Conservation (phyloP, 257 asterid genomes). For the Solanum verrucosum region DNA sequence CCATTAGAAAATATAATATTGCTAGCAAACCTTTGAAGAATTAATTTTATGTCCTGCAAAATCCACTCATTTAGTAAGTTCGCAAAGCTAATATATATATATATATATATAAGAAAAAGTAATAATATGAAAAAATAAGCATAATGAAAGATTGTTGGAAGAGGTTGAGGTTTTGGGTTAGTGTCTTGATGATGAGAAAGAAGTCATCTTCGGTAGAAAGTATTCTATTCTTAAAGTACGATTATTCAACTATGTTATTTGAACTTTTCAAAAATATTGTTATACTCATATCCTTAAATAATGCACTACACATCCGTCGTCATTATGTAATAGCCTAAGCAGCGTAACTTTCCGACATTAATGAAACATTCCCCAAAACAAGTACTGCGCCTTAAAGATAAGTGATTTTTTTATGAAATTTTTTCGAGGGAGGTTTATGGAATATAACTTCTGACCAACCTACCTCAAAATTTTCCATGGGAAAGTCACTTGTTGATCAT, state of each 20-base stretch:
- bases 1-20: slow-evolving; percentile 48
- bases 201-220: neutral
- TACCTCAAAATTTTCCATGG: neutral
- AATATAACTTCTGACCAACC: neutral
- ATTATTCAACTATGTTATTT: rapidly evolving
- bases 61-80: neutral
- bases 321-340: neutral
- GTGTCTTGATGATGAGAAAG: neutral
- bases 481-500: neutral
- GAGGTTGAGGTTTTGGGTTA: neutral
- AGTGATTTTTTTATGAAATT: too few species aligned
- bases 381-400: neutral
- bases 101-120: neutral
- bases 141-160: neutral
- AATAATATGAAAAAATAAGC: neutral
- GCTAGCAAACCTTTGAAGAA: slow-evolving; percentile 29
- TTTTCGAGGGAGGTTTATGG: neutral
- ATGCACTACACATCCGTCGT: neutral
- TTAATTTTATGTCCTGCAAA: slow-evolving; percentile 36
- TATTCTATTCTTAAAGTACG: neutral
- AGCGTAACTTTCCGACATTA: neutral
- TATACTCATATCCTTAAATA: neutral
- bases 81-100: neutral
- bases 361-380: neutral
- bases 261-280: neutral